Evolutionary conservation across 2,329 filamentous ascomycete species (phyloP), one percentile per base, ranked within the genome.

Genomic region (Colletotrichum simmondsii): DNA sequence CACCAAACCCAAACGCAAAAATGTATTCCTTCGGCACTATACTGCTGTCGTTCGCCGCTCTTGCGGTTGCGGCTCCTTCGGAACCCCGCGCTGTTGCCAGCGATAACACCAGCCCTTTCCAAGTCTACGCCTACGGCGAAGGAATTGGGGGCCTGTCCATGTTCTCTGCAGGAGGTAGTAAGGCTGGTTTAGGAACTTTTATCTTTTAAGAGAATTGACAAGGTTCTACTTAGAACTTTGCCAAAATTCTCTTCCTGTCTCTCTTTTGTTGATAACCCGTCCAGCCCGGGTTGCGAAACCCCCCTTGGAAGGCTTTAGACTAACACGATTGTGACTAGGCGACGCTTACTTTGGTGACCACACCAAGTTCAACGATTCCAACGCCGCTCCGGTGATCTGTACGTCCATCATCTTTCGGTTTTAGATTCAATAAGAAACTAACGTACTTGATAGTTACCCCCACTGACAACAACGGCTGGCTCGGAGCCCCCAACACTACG

Each of bases 41-140:
- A 16, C 28, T 75, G 14, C 16, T 71, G 28, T 71, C 54, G 11
- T 35, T 75, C 12, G 73, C 67, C 10, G 64, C 67, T 24, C 24
- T 60, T 24, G 60, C 71, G 28, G 53, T 63, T 12, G 73, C 73
- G 28, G 71, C 56, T n/a, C 70, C 59, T 0, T 56, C 64, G 12
- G 63, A 57, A 54, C 54, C 70, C 30, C 68, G 74, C n/a, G 68
- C 75, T 5, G 75, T 56, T 24, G 6, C 19, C 22, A 14, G 1
- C 1, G 54, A 65, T 28, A 53, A 77, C 3, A 61, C 24, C 10
- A 68, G 60, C 6, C 70, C 60, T 3, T 80, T 80, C 65, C 68
- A 75, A n/a, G 67, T 79, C 10, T 80, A 78, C 52, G 78, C 77
- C 61, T 80, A 79, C 60, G 78, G 78, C 24, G 19, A 63, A 5